These are phyloP conservation scores for Beta vulgaris DNA, from an alignment of 148 eudicot genomes.

Conservation along the genomic window DNA sequence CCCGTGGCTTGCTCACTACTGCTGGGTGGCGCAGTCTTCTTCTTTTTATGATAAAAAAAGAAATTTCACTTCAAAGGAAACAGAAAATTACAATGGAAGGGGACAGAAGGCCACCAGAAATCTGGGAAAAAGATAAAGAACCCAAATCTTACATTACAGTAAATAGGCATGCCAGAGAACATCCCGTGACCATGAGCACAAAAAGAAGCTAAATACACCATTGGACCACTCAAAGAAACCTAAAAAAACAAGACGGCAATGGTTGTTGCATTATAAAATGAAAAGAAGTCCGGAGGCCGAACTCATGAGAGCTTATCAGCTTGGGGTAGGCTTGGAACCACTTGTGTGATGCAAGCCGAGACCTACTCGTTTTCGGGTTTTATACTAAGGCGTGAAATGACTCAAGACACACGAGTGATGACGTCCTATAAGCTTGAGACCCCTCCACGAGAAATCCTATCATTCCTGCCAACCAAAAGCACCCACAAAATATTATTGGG, in stretches of 20 bases:
- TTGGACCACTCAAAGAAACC: not conserved
- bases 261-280: too few relatives aligned
- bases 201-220: not conserved
- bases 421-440: too few relatives aligned
- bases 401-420: too few relatives aligned
- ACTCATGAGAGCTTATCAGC: too few relatives aligned
- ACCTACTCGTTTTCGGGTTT: too few relatives aligned
- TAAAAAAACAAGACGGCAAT: not conserved
- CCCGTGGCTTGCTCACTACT: not conserved
- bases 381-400: too few relatives aligned
- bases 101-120: not conserved
- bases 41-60: not conserved
- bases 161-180: not conserved
- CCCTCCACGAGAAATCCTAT: too few relatives aligned
- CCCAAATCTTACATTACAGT: not conserved
- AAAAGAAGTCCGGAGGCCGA: too few relatives aligned
- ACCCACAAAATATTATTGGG: not conserved
- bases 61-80: not conserved
- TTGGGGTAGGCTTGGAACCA: too few relatives aligned
- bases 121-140: not conserved
- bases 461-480: not conserved
- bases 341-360: too few relatives aligned
- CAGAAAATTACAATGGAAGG: not conserved
- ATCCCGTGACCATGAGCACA: not conserved
- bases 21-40: constrained; percentile 7